Evolutionary conservation across 306 rosid species (phyloP).

Genomic region (Lathyrus sativus): DNA sequence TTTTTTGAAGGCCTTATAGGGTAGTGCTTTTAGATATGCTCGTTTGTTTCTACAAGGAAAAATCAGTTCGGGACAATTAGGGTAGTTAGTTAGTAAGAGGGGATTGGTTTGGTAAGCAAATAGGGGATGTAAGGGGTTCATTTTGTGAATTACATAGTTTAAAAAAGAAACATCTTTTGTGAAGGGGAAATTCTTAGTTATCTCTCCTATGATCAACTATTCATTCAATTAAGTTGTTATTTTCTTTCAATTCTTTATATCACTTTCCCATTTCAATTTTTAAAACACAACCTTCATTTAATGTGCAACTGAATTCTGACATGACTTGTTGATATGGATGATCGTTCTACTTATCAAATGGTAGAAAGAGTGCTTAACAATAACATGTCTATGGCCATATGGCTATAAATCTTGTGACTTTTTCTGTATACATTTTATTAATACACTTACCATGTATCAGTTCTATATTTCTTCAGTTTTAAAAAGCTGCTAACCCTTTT

Average conservation of each 20-base stretch:
- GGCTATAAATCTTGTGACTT: slow-evolving; percentile 2
- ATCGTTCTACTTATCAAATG: slow-evolving; percentile 18
- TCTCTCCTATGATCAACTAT: neutral
- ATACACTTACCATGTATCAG: slow-evolving; percentile 35
- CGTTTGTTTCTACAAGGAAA: neutral
- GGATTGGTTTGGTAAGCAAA: slow-evolving; percentile 1
- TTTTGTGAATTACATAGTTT: neutral
- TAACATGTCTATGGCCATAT: slow-evolving; percentile 10
- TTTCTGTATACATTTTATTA: slow-evolving; percentile 10
- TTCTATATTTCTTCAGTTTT: slow-evolving; percentile 61
- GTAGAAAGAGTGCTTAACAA: slow-evolving; percentile 17
- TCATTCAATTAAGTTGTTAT: slow-evolving; percentile 6
- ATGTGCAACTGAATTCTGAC: slow-evolving; percentile 12
- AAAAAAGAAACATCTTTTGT: neutral
- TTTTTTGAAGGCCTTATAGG: slow-evolving; percentile 1
- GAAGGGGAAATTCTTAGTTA: slow-evolving; percentile 10
- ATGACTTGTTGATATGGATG: slow-evolving; percentile 13
- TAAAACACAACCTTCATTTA: neutral
- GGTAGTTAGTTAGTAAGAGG: slow-evolving; percentile 3
- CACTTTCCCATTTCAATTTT: neutral
- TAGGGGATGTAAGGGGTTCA: neutral
- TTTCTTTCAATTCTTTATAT: neutral
- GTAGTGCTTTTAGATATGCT: neutral
- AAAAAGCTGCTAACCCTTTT: slow-evolving; percentile 62
- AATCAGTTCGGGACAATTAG: neutral